These are phyloP conservation scores for Neonectria hederae DNA, from an alignment of 2,329 filamentous ascomycete species.

Conservation along the genomic window DNA sequence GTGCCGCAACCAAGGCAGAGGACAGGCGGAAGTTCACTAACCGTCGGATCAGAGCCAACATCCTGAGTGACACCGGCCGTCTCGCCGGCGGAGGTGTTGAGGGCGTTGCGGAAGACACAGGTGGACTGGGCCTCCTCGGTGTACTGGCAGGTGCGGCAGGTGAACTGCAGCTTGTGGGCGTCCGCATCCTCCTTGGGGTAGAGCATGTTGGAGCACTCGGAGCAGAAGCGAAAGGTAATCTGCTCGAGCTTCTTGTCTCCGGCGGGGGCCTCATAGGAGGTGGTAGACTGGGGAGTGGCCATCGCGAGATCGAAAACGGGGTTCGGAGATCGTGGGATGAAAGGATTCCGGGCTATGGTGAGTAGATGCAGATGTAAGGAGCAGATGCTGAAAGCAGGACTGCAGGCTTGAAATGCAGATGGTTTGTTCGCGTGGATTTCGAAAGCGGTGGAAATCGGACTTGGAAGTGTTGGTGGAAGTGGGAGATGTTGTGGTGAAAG, in stretches of 20 bases:
- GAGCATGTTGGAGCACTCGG: constrained; percentile 98
- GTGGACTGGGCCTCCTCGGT: constrained; percentile 86
- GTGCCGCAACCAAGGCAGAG: constrained; percentile 59
- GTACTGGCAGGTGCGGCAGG: constrained; percentile 94
- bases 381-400: constrained; percentile 1
- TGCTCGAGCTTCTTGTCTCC: constrained; percentile 72
- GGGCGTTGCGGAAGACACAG: constrained; percentile 94
- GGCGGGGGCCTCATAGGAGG: constrained; percentile 52
- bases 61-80: constrained; percentile 98
- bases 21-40: constrained; percentile 70
- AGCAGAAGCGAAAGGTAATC: constrained; percentile 97
- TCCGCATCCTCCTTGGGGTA: constrained; percentile 95
- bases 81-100: constrained; percentile 91
- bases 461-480: constrained; percentile 25
- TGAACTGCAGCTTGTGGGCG: constrained; percentile 88
- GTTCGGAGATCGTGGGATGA: constrained; percentile 11
- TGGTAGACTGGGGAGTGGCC: constrained; percentile 66
- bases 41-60: constrained; percentile 97
- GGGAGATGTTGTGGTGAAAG: constrained; percentile 25
- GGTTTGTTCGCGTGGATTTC: neutral
- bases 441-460: neutral
- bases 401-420: neutral
- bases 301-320: constrained; percentile 48
- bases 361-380: constrained; percentile 15
- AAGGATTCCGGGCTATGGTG: constrained; percentile 7